Conservation (phyloP, 2,329 filamentous ascomycete genomes). For the Alternaria panax region DNA sequence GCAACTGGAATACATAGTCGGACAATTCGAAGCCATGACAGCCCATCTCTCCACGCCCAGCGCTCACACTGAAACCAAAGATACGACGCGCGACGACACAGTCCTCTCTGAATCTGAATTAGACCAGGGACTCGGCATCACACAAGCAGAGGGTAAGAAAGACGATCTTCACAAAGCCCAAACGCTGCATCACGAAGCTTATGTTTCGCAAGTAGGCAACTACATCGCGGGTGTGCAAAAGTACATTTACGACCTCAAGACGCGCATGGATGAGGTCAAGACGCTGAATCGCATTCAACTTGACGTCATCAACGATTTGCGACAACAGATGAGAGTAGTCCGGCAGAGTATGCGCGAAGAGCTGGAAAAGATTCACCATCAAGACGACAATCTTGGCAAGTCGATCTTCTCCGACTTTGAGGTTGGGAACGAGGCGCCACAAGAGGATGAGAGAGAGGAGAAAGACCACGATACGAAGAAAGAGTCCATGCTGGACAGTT, state of each 20-base stretch:
- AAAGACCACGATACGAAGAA: not conserved
- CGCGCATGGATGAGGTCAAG: slow-evolving; percentile 44
- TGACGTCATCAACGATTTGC: slow-evolving; percentile 42
- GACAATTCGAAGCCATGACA: slow-evolving; percentile 44
- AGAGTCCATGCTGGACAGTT: slow-evolving; percentile 22
- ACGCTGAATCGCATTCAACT: slow-evolving; percentile 42
- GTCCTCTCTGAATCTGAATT: slow-evolving; percentile 23
- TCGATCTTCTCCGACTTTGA: not conserved
- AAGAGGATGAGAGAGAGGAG: not conserved
- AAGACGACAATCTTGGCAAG: not conserved
- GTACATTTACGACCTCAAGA: slow-evolving; percentile 35
- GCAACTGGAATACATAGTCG: slow-evolving; percentile 46
- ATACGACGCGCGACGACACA: slow-evolving; percentile 29
- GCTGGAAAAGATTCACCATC: not conserved
- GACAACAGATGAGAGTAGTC: slow-evolving; percentile 30
- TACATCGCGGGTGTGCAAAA: slow-evolving; percentile 40
- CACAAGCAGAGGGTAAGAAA: slow-evolving; percentile 6
- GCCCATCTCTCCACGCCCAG: slow-evolving; percentile 39
- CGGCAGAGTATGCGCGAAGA: slow-evolving; percentile 23
- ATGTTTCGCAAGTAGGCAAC: slow-evolving; percentile 34
- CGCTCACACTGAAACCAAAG: slow-evolving; percentile 28
- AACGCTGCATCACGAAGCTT: slow-evolving; percentile 22
- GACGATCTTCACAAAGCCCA: slow-evolving; percentile 4
- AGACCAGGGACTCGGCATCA: slow-evolving; percentile 11
- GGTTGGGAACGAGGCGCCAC: not conserved